phyloP scores from a whole-genome alignment of 371 early-diverging fungal species.

The Dinochytrium kinnereticum region DNA sequence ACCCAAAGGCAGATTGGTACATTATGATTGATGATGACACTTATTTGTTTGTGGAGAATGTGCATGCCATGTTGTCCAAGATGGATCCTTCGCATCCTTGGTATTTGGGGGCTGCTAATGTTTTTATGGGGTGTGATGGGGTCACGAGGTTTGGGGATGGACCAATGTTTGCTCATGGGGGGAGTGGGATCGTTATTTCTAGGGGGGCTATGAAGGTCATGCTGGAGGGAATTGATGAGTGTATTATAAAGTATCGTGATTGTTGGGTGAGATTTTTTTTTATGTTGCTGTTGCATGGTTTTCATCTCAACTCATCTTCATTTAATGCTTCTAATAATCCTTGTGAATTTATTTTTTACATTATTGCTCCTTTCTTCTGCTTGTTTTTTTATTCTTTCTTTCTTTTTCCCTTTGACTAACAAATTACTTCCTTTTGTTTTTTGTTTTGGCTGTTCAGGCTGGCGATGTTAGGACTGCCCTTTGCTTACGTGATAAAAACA shows the following conservation, averaged over 20 bases:
- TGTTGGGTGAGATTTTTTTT: slow-evolving; percentile 47
- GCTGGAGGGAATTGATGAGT: slow-evolving; percentile 37
- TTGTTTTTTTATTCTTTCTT: too few relatives aligned
- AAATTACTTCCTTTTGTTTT: too few relatives aligned
- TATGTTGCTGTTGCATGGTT: too few relatives aligned
- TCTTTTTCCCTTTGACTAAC: too few relatives aligned
- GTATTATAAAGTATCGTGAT: slow-evolving; percentile 47
- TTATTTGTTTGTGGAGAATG: slow-evolving; percentile 52
- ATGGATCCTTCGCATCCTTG: slow-evolving; percentile 38
- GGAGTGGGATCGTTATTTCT: slow-evolving; percentile 56
- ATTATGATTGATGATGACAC: slow-evolving; percentile 65
- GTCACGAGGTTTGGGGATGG: slow-evolving; percentile 51
- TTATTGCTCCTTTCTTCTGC: too few relatives aligned
- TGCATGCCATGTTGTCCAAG: slow-evolving; percentile 31
- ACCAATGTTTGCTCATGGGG: slow-evolving; percentile 62
- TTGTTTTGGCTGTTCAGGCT: slow-evolving; percentile 26
- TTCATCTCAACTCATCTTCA: too few relatives aligned
- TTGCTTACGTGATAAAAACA: slow-evolving; percentile 55
- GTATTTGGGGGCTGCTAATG: slow-evolving; percentile 51
- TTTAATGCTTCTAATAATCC: too few relatives aligned
- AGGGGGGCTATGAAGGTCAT: slow-evolving; percentile 48
- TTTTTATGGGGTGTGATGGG: slow-evolving; percentile 57
- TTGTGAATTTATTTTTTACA: too few relatives aligned
- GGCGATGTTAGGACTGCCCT: slow-evolving; percentile 58
- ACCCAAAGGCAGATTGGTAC: slow-evolving; percentile 60